A percentile compares a stretch with the other conserved stretches of the same genome.
Conservation (phyloP, 768 basidiomycete genomes). For the Mycena galericulata region DNA sequence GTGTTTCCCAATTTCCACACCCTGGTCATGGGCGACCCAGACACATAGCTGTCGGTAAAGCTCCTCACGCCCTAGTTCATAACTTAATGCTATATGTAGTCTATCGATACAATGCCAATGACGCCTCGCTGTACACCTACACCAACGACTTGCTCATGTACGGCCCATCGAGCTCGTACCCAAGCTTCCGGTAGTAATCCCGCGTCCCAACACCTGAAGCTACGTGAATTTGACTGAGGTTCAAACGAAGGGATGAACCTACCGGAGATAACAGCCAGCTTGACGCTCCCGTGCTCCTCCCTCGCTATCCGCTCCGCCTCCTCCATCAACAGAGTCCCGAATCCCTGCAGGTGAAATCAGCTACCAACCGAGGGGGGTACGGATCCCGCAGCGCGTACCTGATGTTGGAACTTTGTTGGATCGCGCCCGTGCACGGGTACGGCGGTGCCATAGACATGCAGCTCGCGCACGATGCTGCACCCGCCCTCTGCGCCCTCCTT, state of each 20-base stretch:
- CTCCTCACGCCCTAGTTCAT: too few relatives aligned
- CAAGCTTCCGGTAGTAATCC: constrained; percentile 95
- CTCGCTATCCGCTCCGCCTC: constrained; percentile 98
- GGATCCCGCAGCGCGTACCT: constrained; percentile 62
- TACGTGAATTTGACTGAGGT: background rate
- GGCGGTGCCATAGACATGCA: constrained; percentile 98
- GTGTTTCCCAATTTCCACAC: constrained; percentile 98
- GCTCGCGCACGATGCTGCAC: constrained; percentile 92
- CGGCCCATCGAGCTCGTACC: constrained; percentile 95
- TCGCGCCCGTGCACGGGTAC: constrained; percentile 97
- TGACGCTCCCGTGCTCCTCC: constrained; percentile 96
- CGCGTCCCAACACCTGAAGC: constrained; percentile 94
- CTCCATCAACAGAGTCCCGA: constrained; percentile 98
- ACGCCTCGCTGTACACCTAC: constrained; percentile 36
- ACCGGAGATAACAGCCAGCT: constrained; percentile 95
- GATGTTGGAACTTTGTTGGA: constrained; percentile 98
- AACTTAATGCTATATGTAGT: constrained; percentile 28
- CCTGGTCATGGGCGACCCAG: constrained; percentile 61
- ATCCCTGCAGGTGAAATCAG: constrained; percentile 67
- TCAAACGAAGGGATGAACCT: background rate
- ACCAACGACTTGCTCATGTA: constrained; percentile 94
- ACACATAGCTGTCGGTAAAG: constrained; percentile 1
- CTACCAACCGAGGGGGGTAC: too few relatives aligned
- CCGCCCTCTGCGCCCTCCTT: constrained; percentile 79
- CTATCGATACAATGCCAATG: constrained; percentile 21